Base-by-base conservation (phyloP, 306 rosid genomes). In the Inga oerstediana region DNA sequence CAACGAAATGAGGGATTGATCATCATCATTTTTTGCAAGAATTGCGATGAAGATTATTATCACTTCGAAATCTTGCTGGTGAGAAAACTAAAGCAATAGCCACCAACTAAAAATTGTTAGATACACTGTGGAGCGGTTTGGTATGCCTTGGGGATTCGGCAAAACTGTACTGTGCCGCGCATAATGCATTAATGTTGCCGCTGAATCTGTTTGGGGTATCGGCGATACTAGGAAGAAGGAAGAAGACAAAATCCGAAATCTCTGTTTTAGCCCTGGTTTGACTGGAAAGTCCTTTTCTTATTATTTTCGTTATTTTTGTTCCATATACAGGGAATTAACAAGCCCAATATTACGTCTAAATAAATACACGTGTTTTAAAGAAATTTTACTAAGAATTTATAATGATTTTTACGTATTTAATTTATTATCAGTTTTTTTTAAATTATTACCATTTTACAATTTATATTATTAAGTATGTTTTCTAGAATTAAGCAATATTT, bases 1-100 rank as follows among this genome's bases (percentile, higher is more conserved):
- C 91, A 84, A 19, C 81, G 89, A 82, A 78, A 32, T 51, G 91
- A 76, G 1, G 97, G 84, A 87, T 84, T 79, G 66, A 87, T 80
- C 12, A 51, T 30, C 76, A 72, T 49, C 43, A 39, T 45, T 0
- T 48, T 46, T 27, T 15, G 32, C 37, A 32, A n/a, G 45, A 70
- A 10, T 22, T 44, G 2, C 72, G 7, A 39, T 39, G 43, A 67
- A 7, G 72, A 16, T 67, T 30, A 15, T 67, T 58, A 7, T 0
- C 4, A 8, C 14, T 67, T 16, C 6, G 19, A 65, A 65, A 32
- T 65, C 43, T 65, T 65, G 10, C 34, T 19, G 49, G 8, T 41
- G 34, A 70, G 13, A 41, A 22, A 70, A 70, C 15, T 41, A 32
- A 10, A 70, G 8, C 39, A 62, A 62, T 62, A 13, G 34, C 37